phyloP scores from a whole-genome alignment of 768 basidiomycete species.

The Hygrophorus pudorinus region DNA sequence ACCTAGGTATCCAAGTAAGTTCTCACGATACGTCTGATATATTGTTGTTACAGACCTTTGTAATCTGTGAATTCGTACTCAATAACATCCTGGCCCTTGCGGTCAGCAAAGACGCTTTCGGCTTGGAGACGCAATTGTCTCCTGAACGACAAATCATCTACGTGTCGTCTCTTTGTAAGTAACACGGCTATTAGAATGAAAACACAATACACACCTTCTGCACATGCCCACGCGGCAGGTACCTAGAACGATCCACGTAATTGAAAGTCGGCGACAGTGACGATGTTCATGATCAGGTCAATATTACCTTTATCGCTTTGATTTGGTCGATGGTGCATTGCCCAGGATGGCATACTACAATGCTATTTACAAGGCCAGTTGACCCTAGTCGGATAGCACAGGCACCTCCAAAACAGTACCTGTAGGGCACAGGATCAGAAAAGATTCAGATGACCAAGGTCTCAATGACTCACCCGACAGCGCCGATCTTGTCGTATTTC shows the following conservation, averaged over 20 bases:
- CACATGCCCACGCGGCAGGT: slow-evolving; percentile 13
- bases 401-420: slow-evolving; percentile 36
- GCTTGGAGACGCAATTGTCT: slow-evolving; percentile 19
- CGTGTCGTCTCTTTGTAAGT: background rate
- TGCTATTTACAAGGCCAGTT: slow-evolving; percentile 25
- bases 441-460: background rate
- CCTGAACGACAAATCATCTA: slow-evolving; percentile 31
- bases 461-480: slow-evolving; percentile 26
- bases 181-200: background rate
- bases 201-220: slow-evolving; percentile 10
- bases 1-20: slow-evolving; percentile 16
- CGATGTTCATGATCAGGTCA: too few relatives aligned
- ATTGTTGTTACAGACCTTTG: slow-evolving; percentile 22
- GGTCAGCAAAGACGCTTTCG: slow-evolving; percentile 26
- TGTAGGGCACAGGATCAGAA: slow-evolving; percentile 6
- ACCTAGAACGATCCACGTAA: slow-evolving; percentile 6
- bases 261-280: background rate
- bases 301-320: slow-evolving; percentile 23
- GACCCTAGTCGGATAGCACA: slow-evolving; percentile 27
- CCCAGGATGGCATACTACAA: slow-evolving; percentile 34
- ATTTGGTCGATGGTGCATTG: slow-evolving; percentile 22
- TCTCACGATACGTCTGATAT: background rate
- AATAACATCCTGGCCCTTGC: slow-evolving; percentile 26
- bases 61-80: slow-evolving; percentile 38
- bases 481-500: slow-evolving; percentile 32